These are phyloP conservation scores for Leishmania mexicana DNA, from an alignment of 208 protist genomes.

Conservation along the genomic window DNA sequence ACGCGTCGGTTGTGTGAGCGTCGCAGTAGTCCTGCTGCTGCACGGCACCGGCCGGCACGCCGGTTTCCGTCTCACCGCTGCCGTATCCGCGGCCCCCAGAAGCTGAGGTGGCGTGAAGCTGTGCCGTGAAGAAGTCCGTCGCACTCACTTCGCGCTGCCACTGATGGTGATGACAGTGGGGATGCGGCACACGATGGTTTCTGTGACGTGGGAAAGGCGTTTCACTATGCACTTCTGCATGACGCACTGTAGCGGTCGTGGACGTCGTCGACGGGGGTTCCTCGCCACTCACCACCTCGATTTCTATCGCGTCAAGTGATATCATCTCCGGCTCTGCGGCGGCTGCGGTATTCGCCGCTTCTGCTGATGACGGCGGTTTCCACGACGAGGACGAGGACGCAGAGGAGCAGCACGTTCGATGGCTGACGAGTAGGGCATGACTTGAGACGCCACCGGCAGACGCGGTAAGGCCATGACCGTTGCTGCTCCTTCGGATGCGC, in stretches of 20 bases:
- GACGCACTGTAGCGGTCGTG: constrained; percentile 1
- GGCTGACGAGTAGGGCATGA: neutral
- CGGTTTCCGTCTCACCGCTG: neutral
- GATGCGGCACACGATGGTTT: neutral
- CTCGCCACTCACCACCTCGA: constrained; percentile 23
- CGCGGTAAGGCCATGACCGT: neutral
- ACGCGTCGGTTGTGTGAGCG: constrained; percentile 58
- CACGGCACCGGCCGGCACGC: neutral
- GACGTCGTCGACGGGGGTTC: neutral
- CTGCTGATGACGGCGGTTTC: neutral
- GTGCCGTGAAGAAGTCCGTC: neutral
- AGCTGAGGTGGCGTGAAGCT: neutral
- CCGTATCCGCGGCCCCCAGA: neutral
- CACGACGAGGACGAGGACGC: neutral
- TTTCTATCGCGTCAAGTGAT: constrained; percentile 43
- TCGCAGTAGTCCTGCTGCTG: constrained; percentile 27
- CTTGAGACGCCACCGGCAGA: neutral
- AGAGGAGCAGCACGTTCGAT: constrained; percentile 5
- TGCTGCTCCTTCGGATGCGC: neutral
- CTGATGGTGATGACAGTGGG: neutral
- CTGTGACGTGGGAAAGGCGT: too few species aligned
- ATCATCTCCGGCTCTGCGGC: constrained; percentile 54
- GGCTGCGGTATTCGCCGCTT: neutral
- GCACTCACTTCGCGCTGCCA: neutral
- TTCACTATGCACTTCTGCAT: neutral